Conservation (phyloP, 2,329 filamentous ascomycete genomes). For the Paramyrothecium sp. region DNA sequence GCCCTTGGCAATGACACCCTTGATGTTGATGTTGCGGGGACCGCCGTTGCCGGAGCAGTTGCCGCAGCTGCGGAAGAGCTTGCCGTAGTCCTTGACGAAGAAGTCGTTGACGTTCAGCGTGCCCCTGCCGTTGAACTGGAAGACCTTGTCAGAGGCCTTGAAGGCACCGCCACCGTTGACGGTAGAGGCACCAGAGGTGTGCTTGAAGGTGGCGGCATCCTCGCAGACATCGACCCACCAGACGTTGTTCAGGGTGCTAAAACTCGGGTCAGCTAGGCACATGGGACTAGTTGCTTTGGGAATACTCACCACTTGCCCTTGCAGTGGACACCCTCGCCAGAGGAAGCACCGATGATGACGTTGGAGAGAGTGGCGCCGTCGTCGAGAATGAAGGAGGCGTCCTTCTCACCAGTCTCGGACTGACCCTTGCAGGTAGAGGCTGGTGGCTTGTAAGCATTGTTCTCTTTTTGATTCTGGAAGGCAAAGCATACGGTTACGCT, state of each 20-base stretch:
- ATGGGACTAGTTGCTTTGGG: not conserved
- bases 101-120: conserved; percentile 4
- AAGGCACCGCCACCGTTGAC: conserved; percentile 2
- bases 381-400: conserved; percentile 2
- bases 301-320: not conserved
- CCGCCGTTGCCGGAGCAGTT: conserved; percentile 43
- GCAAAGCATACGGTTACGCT: not conserved
- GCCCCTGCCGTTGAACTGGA: conserved; percentile 3
- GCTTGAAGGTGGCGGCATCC: conserved; percentile 3
- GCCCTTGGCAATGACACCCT: conserved; percentile 1
- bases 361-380: conserved; percentile 1
- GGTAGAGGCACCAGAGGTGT: not conserved
- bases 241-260: conserved; percentile 2
- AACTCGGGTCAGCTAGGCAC: not conserved
- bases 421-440: conserved; percentile 1
- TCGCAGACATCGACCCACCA: conserved; percentile 3
- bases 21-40: conserved; percentile 2
- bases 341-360: conserved; percentile 1
- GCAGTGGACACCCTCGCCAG: conserved; percentile 3
- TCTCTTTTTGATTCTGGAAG: not conserved
- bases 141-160: conserved; percentile 3
- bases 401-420: conserved; percentile 2
- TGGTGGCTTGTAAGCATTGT: not conserved
- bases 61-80: conserved; percentile 49
- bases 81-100: conserved; percentile 35